Percentiles rank a stretch among this genome's conserved stretches.
These are phyloP conservation scores for Diplocarpon rosae DNA, from an alignment of 2,329 filamentous ascomycete species.

Conservation along the genomic window DNA sequence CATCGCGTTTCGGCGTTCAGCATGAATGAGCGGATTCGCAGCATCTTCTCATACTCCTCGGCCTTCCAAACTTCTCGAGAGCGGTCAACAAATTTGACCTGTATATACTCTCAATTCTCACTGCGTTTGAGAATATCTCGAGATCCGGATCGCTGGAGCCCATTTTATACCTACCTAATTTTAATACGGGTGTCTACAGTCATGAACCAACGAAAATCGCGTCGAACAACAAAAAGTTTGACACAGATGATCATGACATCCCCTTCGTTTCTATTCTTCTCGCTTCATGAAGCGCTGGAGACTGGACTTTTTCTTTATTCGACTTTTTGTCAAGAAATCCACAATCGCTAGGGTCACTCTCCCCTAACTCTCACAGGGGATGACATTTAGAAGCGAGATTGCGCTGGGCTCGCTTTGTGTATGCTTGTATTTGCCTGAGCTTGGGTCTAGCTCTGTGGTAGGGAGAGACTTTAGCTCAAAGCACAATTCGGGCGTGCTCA, in stretches of 20 bases:
- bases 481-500: constrained; percentile 13
- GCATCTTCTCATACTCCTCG: constrained; percentile 12
- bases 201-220: constrained; percentile 2
- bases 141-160: constrained; percentile 6
- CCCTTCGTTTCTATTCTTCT: constrained; percentile 6
- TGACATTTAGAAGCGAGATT: constrained; percentile 12
- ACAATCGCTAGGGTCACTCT: constrained; percentile 28
- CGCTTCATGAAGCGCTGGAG: not conserved
- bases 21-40: constrained; percentile 24
- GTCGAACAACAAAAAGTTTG: not conserved
- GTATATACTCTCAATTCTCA: constrained; percentile 20
- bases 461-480: constrained; percentile 13
- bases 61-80: constrained; percentile 9
- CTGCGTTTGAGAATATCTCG: constrained; percentile 12
- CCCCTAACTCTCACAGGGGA: constrained; percentile 9
- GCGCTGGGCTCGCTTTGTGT: constrained; percentile 24
- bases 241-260: constrained; percentile 4
- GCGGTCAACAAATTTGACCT: constrained; percentile 13
- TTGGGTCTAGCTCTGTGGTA: not conserved
- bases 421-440: constrained; percentile 7
- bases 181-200: constrained; percentile 15
- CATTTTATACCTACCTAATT: constrained; percentile 20
- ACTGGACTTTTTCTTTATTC: constrained; percentile 3
- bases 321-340: constrained; percentile 17
- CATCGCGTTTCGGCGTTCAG: constrained; percentile 26